These are phyloP conservation scores for Trichoderma aggressivum DNA, from an alignment of 2,329 filamentous ascomycete species.

Conservation along the genomic window DNA sequence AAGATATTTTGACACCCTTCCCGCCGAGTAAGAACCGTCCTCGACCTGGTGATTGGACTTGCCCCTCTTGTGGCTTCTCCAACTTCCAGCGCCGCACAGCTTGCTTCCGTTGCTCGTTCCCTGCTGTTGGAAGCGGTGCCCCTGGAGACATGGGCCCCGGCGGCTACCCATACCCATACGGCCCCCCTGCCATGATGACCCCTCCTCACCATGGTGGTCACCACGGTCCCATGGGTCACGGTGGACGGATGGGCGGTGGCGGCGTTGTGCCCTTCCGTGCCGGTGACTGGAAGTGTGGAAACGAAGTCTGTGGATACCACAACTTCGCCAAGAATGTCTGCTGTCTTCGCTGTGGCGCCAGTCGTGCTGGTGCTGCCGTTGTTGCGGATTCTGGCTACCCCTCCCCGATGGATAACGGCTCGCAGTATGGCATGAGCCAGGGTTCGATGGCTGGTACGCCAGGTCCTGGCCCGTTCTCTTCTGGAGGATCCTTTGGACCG, in stretches of 20 bases:
- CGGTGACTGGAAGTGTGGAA: conserved; percentile 98
- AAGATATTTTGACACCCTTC: conserved; percentile 94
- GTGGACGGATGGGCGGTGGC: conserved; percentile 73
- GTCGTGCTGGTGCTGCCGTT: conserved; percentile 87
- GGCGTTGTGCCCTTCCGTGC: conserved; percentile 94
- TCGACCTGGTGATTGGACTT: conserved; percentile 97
- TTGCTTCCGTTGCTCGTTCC: conserved; percentile 98
- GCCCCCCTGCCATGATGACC: conserved; percentile 76
- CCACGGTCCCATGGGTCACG: conserved; percentile 53
- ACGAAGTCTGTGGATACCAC: conserved; percentile 95
- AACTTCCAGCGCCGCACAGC: conserved; percentile 99
- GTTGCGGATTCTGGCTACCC: conserved; percentile 92
- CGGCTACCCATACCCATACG: conserved; percentile 56
- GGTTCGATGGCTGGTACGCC: conserved; percentile 83
- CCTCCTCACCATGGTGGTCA: conserved; percentile 72
- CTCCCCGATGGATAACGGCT: conserved; percentile 81
- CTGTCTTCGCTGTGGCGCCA: conserved; percentile 92
- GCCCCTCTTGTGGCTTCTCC: conserved; percentile 96
- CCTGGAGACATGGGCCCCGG: conserved; percentile 61
- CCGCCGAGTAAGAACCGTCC: conserved; percentile 98
- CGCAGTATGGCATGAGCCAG: conserved; percentile 80
- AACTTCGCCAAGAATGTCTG: conserved; percentile 99
- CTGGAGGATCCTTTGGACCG: conserved; percentile 64
- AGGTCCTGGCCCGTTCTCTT: conserved; percentile 72
- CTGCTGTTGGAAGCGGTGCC: conserved; percentile 76